These are phyloP conservation scores for Yarrowia osloensis DNA, from an alignment of 805 yeast genomes.

Conservation along the genomic window DNA sequence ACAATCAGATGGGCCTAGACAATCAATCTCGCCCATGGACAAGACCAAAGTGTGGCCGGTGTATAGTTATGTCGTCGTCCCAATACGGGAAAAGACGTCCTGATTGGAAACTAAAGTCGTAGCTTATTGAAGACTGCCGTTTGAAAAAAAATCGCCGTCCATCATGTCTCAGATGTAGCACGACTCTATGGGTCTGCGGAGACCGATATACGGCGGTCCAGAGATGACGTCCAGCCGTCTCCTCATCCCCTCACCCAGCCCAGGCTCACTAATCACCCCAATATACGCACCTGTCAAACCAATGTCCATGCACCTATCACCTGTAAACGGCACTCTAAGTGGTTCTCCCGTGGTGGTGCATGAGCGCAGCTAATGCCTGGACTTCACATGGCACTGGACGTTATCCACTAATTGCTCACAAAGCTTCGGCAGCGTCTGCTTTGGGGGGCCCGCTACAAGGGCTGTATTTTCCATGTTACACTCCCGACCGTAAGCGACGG, in stretches of 20 bases:
- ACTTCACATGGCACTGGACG: slow-evolving; percentile 6
- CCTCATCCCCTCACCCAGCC: too few relatives aligned
- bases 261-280: too few relatives aligned
- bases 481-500: neutral
- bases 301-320: neutral
- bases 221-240: too few relatives aligned
- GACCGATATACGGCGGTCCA: too few relatives aligned
- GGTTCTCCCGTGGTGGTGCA: neutral
- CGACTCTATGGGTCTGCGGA: too few relatives aligned
- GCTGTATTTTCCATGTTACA: neutral
- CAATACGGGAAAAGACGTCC: neutral
- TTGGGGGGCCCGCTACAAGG: neutral
- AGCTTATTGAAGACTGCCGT: neutral
- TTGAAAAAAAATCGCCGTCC: slow-evolving; percentile 5
- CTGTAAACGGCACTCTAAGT: slow-evolving; percentile 25
- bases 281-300: neutral
- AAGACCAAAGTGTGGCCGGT: neutral
- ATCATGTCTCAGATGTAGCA: slow-evolving; percentile 6
- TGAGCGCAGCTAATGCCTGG: neutral
- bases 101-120: neutral
- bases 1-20: neutral
- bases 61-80: slow-evolving; percentile 10
- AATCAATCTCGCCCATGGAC: too few relatives aligned
- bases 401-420: too few relatives aligned
- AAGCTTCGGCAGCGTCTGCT: neutral